Evolutionary conservation across 495 filamentous ascomycete genomes (phyloP), one percentile per base, ranked within the genome.

Genomic region (Penicillium ucsense): DNA sequence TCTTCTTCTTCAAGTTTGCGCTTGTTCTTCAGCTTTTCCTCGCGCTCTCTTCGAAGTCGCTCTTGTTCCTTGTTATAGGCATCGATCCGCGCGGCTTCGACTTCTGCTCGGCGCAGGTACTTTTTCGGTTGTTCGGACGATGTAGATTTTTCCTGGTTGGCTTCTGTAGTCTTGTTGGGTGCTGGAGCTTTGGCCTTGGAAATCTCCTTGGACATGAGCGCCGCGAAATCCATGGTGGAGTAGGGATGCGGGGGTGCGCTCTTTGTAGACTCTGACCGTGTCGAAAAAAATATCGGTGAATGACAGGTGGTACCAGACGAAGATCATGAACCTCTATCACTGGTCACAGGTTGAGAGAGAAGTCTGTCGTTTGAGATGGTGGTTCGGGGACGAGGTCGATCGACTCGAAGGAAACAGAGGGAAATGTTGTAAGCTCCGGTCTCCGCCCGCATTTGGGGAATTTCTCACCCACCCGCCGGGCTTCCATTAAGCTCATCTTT

Each of bases 1-100:
- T 87, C 88, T 20, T 94, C 92, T 12, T 95, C 91, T 42, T 97
- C 90, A n/a, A 78, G 75, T 66, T 90, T 89, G 45, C 89, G 88
- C 65, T 96, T 96, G 50, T 83, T 76, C 6, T 75, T 72, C 0
- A 77, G 70, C 34, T 77, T 79, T 32, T 81, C 80, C 42, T 83
- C 77, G 38, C 86, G 84, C 52, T 82, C 81, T 12, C 68, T 73
- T 35, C 84, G 83, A 45, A 86, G 70, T 1, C 73, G 73, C 36
- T 76, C 74, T 62, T 96, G 89, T 52, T 91, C 85, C 34, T 83
- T 80, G 6, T 80, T 73, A 73, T 98, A 97, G 53, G 83, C 79
- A 33, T 83, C 82, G 55, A 85, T 64, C 45, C 92, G 88, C 51
- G 84, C 79, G 46, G 86, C 82, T 77, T 97, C 92, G 50, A 86